phyloP scores from a whole-genome alignment of 805 yeast genomes.

The Kodamaea nitidulidarum region DNA sequence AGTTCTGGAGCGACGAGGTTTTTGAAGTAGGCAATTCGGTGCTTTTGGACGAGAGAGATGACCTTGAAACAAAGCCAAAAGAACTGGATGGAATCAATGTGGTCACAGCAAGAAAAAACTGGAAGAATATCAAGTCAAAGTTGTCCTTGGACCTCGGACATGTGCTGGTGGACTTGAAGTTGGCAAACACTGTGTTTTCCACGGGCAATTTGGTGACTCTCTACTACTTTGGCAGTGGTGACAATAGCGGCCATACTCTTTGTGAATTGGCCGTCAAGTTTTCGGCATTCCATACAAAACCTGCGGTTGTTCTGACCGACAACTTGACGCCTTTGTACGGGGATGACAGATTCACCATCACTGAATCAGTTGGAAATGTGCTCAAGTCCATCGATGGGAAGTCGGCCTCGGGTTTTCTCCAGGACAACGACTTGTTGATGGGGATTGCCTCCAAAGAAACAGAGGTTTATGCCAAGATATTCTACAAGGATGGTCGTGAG shows the following conservation, averaged over 20 bases:
- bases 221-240: conserved; percentile 19
- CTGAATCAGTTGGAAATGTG: conserved; percentile 54
- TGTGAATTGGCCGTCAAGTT: conserved; percentile 21
- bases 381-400: conserved; percentile 50
- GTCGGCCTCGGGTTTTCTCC: conserved; percentile 57
- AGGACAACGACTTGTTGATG: conserved; percentile 40
- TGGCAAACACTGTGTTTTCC: conserved; percentile 40
- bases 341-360: conserved; percentile 35
- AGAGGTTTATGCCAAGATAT: conserved; percentile 35
- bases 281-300: background rate
- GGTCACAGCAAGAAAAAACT: conserved; percentile 34
- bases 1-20: conserved; percentile 34
- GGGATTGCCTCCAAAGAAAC: conserved; percentile 40
- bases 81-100: conserved; percentile 35
- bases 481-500: conserved; percentile 13
- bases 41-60: conserved; percentile 23
- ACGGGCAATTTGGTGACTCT: conserved; percentile 33
- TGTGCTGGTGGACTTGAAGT: conserved; percentile 17
- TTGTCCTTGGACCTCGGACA: conserved; percentile 18
- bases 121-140: conserved; percentile 31
- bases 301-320: conserved; percentile 16
- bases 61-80: conserved; percentile 17
- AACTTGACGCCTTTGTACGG: conserved; percentile 33
- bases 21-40: conserved; percentile 17
- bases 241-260: conserved; percentile 27